A percentile compares a stretch with the other conserved stretches of the same genome.
Evolutionary conservation across 2,329 filamentous ascomycete species (phyloP).

Genomic region (Chrysoporthe deuterocubensis): DNA sequence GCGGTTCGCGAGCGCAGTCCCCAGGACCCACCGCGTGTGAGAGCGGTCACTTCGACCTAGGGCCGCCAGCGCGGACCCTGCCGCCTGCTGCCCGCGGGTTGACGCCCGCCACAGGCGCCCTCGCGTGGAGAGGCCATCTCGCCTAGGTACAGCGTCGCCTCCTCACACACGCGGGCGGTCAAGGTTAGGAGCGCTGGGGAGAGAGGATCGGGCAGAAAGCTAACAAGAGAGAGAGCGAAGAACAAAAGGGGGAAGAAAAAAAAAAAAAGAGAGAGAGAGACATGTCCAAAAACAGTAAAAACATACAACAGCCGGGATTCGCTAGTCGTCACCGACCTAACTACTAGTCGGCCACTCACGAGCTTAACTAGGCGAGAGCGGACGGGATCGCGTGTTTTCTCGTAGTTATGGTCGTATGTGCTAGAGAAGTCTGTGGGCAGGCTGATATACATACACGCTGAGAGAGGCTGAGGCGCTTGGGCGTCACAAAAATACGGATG

Average conservation of each 20-base stretch:
- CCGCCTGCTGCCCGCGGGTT: no score
- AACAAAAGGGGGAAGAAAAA: background rate
- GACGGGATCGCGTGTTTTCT: slow-evolving; percentile 16
- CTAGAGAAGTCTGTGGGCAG: background rate
- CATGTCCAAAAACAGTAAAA: background rate
- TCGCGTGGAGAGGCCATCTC: no score
- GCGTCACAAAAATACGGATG: background rate
- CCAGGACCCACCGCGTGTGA: no score
- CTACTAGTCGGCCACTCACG: slow-evolving; percentile 17
- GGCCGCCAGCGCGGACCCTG: no score
- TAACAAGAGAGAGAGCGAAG: background rate
- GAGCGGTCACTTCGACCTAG: no score
- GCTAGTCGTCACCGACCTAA: slow-evolving; percentile 18
- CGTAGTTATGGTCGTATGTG: slow-evolving; percentile 21
- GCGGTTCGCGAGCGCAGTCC: no score
- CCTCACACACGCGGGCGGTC: no score
- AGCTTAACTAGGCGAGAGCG: slow-evolving; percentile 17
- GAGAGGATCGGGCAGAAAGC: no score
- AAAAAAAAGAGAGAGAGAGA: background rate
- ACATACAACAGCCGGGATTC: slow-evolving; percentile 22
- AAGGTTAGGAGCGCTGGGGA: no score
- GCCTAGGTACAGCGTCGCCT: no score
- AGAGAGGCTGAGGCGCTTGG: no score
- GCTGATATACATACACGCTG: background rate
- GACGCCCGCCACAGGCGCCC: no score